A percentile compares a stretch with the other conserved stretches of the same genome.
phyloP scores from a whole-genome alignment of 176 grass and related monocot species.

The Tillandsia fasciculata region DNA sequence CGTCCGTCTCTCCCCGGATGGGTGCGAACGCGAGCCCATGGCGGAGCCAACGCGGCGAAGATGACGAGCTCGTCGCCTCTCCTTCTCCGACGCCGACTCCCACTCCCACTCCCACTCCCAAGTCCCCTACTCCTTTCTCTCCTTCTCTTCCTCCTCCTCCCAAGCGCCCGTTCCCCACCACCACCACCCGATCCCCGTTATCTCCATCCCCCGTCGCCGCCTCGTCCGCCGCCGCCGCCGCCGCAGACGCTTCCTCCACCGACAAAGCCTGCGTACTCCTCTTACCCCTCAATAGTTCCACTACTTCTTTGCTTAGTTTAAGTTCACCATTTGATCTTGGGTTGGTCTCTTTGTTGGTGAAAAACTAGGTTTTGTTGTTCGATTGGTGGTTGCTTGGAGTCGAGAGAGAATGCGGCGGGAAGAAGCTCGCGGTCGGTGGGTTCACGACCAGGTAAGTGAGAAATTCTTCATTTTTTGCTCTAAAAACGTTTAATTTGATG shows the following conservation, averaged over 20 bases:
- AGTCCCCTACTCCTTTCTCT: no score
- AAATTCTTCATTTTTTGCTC: not conserved
- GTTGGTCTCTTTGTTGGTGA: not conserved
- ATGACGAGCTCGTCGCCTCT: not conserved
- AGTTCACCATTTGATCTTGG: not conserved
- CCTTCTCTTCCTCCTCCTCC: no score
- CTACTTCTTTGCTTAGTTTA: not conserved
- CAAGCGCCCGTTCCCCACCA: no score
- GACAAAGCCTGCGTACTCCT: not conserved
- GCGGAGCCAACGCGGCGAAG: not conserved
- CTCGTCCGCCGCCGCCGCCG: not conserved
- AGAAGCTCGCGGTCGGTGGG: not conserved
- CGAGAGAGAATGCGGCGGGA: not conserved
- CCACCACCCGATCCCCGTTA: no score
- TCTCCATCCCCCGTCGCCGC: not conserved
- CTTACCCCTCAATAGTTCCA: not conserved
- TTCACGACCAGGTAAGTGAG: constrained; percentile 3
- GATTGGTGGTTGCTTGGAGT: constrained; percentile 8
- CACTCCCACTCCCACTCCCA: not conserved
- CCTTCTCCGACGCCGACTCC: not conserved
- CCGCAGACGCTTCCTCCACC: not conserved
- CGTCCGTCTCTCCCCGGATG: not conserved
- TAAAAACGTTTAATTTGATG: not conserved
- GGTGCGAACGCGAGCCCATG: not conserved
- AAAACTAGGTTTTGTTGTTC: not conserved